A percentile compares a stretch with the other conserved stretches of the same genome.
Conservation (phyloP, 306 rosid species). For the Mimosa bimucronata region DNA sequence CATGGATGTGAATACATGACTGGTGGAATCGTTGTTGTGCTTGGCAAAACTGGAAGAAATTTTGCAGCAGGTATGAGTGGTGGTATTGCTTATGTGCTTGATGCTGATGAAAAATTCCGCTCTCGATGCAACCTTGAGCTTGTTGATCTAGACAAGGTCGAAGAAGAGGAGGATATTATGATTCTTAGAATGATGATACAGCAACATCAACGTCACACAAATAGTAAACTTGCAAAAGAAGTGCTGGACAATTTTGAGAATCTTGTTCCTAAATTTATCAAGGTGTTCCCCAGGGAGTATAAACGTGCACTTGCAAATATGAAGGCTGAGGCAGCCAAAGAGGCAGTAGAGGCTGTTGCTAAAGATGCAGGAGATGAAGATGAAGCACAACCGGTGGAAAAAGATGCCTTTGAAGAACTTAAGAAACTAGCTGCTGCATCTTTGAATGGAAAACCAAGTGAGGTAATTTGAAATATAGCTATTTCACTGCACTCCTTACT, state of each 20-base stretch:
- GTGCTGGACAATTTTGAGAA: conserved; percentile 74
- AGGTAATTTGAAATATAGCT: conserved; percentile 47
- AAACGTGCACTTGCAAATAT: conserved; percentile 75
- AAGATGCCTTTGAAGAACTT: conserved; percentile 96
- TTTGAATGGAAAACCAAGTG: conserved; percentile 60
- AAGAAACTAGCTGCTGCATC: conserved; percentile 80
- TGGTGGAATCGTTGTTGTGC: conserved; percentile 93
- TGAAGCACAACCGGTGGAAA: conserved; percentile 57
- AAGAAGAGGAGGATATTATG: conserved; percentile 75
- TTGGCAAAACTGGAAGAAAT: conserved; percentile 95
- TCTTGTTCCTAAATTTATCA: conserved; percentile 81
- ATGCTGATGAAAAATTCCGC: conserved; percentile 67
- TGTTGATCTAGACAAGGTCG: conserved; percentile 89
- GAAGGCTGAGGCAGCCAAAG: conserved; percentile 62
- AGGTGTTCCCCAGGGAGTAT: conserved; percentile 91
- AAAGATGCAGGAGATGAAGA: conserved; percentile 51
- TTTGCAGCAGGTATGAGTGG: conserved; percentile 99
- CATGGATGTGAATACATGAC: conserved; percentile 99
- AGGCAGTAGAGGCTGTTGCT: conserved; percentile 43
- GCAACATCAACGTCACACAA: conserved; percentile 96
- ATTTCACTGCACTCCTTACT: neutral
- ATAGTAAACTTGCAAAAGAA: conserved; percentile 78
- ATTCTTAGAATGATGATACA: conserved; percentile 89
- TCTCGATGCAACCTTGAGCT: conserved; percentile 89
- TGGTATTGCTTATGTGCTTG: conserved; percentile 90